Evolutionary conservation across 1,284 basidiomycete species (phyloP).

Genomic region (Sanghuangporus sanghuang): DNA sequence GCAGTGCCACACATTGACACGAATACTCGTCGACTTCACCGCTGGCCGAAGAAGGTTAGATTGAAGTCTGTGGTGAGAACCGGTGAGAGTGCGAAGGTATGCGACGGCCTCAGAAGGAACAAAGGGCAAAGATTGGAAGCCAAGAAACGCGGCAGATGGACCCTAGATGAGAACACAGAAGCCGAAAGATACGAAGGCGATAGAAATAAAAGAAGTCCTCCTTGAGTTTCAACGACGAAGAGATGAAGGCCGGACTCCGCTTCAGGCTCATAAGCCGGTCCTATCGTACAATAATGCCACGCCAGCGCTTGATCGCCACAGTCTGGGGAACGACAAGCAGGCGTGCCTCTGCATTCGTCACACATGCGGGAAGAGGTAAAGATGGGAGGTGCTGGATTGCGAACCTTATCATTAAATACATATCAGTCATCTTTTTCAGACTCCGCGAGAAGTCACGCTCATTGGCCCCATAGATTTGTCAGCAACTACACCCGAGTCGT

Average conservation of each 20-base stretch:
- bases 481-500: too few species aligned
- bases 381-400: background rate
- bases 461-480: background rate
- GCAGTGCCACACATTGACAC: background rate
- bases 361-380: background rate
- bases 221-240: background rate
- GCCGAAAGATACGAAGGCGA: background rate
- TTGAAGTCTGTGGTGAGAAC: background rate
- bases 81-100: background rate
- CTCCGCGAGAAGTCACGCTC: background rate
- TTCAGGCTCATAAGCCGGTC: background rate
- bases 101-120: background rate
- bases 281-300: background rate
- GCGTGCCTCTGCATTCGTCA: background rate
- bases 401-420: background rate
- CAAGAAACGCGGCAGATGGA: background rate
- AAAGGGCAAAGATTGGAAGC: background rate
- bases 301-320: background rate
- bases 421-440: background rate
- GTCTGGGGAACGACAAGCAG: background rate
- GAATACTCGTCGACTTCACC: background rate
- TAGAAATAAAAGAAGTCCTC: background rate
- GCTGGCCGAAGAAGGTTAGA: background rate
- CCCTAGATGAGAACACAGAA: constrained; percentile 1
- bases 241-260: background rate